phyloP scores from a whole-genome alignment of 1,284 basidiomycete genomes.

The Ganoderma meredithae region DNA sequence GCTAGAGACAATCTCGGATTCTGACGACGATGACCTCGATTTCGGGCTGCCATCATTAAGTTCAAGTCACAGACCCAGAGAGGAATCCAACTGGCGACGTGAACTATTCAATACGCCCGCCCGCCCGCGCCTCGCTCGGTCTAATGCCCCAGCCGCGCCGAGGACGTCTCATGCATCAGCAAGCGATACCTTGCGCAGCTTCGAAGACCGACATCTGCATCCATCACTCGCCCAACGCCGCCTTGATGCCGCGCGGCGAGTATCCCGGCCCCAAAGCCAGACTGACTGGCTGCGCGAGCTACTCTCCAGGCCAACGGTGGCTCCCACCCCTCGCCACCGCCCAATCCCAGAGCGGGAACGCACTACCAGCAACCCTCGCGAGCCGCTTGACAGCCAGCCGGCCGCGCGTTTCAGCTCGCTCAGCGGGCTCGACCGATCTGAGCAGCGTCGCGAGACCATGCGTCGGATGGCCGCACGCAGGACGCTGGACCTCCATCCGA shows the following conservation, averaged over 20 bases:
- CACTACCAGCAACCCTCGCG: neutral
- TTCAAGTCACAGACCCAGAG: neutral
- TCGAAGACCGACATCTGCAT: neutral
- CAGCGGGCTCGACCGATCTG: conserved; percentile 9
- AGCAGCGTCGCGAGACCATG: conserved; percentile 15
- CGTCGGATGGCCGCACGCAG: neutral
- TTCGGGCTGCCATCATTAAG: neutral
- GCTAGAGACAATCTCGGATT: neutral
- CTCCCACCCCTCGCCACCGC: conserved; percentile 7
- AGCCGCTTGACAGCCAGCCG: neutral
- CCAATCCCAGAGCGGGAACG: conserved; percentile 24
- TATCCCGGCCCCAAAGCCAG: conserved; percentile 2
- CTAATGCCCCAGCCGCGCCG: neutral
- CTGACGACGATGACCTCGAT: conserved; percentile 4
- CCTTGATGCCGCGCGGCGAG: neutral
- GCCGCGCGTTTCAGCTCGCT: neutral
- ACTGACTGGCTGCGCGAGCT: conserved; percentile 13
- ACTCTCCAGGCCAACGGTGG: neutral
- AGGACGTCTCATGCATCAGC: neutral
- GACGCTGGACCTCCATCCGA: neutral
- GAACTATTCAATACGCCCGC: neutral
- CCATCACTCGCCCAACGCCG: neutral
- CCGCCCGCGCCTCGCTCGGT: neutral
- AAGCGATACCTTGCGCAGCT: neutral
- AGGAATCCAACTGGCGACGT: neutral